phyloP scores from a whole-genome alignment of 768 basidiomycete species.

The Boletus pseudo-olivaceus region DNA sequence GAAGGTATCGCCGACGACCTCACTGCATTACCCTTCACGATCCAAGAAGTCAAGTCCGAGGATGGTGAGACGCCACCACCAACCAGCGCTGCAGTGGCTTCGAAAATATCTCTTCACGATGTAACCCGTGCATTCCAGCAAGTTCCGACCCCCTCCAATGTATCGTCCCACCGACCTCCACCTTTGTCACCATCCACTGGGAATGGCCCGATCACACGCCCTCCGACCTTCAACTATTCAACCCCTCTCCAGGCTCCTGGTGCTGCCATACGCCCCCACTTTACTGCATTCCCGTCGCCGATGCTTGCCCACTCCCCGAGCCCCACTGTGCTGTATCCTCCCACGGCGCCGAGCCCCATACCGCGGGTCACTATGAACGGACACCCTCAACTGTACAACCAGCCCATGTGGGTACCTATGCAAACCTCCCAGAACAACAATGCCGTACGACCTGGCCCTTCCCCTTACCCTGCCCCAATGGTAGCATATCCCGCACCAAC shows the following conservation, averaged over 20 bases:
- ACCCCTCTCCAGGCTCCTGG: slow-evolving; percentile 43
- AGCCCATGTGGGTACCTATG: slow-evolving; percentile 64
- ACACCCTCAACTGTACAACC: slow-evolving; percentile 56
- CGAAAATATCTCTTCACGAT: slow-evolving; percentile 77
- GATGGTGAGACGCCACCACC: slow-evolving; percentile 80
- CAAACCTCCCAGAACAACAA: slow-evolving; percentile 43
- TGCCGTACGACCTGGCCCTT: slow-evolving; percentile 52
- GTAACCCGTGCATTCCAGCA: slow-evolving; percentile 86
- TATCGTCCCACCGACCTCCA: slow-evolving; percentile 43
- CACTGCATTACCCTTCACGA: slow-evolving; percentile 70
- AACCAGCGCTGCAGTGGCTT: slow-evolving; percentile 49
- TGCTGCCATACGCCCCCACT: slow-evolving; percentile 50
- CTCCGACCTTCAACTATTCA: slow-evolving; percentile 29
- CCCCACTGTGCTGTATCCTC: slow-evolving; percentile 64
- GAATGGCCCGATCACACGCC: slow-evolving; percentile 29
- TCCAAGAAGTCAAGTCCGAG: slow-evolving; percentile 85
- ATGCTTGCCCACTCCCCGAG: slow-evolving; percentile 72
- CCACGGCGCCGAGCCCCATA: slow-evolving; percentile 60
- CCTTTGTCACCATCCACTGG: slow-evolving; percentile 50
- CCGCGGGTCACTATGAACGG: slow-evolving; percentile 64
- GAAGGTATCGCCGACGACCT: slow-evolving; percentile 83
- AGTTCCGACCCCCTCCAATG: slow-evolving; percentile 61
- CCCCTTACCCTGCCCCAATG: slow-evolving; percentile 64
- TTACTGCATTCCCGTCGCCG: slow-evolving; percentile 59
- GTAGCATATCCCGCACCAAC: slow-evolving; percentile 62